Conservation (phyloP, 2,329 filamentous ascomycete genomes). For the Diaporthe longicolla region DNA sequence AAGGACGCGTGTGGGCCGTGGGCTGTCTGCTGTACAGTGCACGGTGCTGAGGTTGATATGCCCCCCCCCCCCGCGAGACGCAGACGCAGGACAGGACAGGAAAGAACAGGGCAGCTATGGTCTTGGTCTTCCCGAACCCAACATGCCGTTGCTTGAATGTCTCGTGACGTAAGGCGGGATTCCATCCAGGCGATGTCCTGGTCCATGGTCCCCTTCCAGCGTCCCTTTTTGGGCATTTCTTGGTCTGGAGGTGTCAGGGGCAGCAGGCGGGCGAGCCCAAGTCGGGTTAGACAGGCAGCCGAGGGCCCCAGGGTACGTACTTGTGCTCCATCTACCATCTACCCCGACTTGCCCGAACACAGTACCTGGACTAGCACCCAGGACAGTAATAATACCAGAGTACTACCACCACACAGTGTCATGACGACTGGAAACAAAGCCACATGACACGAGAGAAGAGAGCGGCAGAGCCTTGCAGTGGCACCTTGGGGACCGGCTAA, state of each 20-base stretch:
- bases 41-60: slow-evolving; percentile 10
- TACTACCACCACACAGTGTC: not conserved
- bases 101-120: slow-evolving; percentile 16
- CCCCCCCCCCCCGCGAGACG: slow-evolving; percentile 1
- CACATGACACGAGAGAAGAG: not conserved
- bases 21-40: slow-evolving; percentile 7
- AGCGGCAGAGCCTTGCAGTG: not conserved
- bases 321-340: not conserved
- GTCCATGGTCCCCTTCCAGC: not conserved
- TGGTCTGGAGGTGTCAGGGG: slow-evolving; percentile 33
- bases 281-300: slow-evolving; percentile 35
- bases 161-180: slow-evolving; percentile 42
- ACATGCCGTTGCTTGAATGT: too few species aligned
- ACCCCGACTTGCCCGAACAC: too few species aligned
- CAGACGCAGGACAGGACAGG: not conserved
- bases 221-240: slow-evolving; percentile 22
- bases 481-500: not conserved
- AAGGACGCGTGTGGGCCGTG: not conserved
- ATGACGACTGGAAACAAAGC: not conserved
- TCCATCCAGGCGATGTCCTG: slow-evolving; percentile 20
- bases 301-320: not conserved
- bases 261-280: slow-evolving; percentile 32
- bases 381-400: not conserved
- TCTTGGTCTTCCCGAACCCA: too few species aligned
- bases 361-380: not conserved